These are phyloP conservation scores for Xylaria sp. DNA, from an alignment of 2,329 filamentous ascomycete species.

Conservation along the genomic window DNA sequence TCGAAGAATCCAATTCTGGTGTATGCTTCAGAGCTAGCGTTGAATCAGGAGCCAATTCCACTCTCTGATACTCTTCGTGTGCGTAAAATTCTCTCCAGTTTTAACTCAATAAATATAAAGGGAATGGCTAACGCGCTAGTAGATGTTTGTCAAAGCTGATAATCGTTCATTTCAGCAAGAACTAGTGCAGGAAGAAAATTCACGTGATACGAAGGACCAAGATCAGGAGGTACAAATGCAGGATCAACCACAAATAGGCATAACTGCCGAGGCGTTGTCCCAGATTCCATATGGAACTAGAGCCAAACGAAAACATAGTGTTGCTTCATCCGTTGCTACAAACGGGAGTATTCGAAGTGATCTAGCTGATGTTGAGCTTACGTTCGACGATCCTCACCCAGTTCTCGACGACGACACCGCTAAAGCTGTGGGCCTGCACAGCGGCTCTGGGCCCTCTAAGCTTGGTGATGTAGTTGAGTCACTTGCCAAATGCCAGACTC, in stretches of 20 bases:
- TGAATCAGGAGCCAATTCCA: slow-evolving; percentile 50
- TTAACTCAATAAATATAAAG: neutral
- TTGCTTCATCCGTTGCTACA: slow-evolving; percentile 48
- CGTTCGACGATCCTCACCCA: slow-evolving; percentile 35
- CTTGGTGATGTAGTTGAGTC: slow-evolving; percentile 39
- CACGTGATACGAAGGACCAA: neutral
- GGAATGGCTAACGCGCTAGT: slow-evolving; percentile 40
- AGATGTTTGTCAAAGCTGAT: slow-evolving; percentile 62
- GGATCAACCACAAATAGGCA: slow-evolving; percentile 14
- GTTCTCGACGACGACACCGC: slow-evolving; percentile 31
- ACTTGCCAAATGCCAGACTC: slow-evolving; percentile 36
- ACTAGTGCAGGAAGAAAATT: slow-evolving; percentile 52
- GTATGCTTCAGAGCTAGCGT: slow-evolving; percentile 64
- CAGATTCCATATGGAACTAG: slow-evolving; percentile 23
- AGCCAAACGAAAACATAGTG: slow-evolving; percentile 45
- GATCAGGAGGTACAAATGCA: slow-evolving; percentile 37
- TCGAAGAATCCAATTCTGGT: slow-evolving; percentile 60
- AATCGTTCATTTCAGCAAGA: slow-evolving; percentile 64
- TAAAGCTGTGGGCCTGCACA: neutral
- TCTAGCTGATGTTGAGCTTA: slow-evolving; percentile 44
- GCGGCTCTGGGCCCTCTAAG: slow-evolving; percentile 25
- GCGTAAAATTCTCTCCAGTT: slow-evolving; percentile 26
- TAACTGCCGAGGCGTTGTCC: slow-evolving; percentile 39
- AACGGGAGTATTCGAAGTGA: slow-evolving; percentile 43
- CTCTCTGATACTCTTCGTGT: slow-evolving; percentile 55